phyloP scores from a whole-genome alignment of 2,329 filamentous ascomycete species.

The Colletotrichum tamarilloi region DNA sequence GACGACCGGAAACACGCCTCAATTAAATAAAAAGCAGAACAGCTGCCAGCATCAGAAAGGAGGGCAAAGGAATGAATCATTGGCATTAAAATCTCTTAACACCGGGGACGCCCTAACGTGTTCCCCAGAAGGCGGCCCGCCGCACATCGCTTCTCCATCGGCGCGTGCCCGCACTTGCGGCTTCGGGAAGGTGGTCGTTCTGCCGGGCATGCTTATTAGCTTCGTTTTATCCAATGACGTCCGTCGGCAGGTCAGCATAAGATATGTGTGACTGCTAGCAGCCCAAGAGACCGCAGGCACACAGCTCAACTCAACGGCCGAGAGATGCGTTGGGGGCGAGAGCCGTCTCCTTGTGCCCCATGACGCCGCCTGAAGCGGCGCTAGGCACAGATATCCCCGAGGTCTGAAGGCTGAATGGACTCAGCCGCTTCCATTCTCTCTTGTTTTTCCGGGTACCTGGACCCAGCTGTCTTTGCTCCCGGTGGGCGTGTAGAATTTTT shows the following conservation, averaged over 20 bases:
- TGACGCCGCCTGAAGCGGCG: conserved; percentile 1
- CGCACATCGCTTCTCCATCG: background rate
- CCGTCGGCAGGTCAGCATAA: background rate
- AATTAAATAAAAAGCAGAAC: background rate
- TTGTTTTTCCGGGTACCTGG: background rate
- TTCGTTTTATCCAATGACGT: background rate
- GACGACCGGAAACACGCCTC: background rate
- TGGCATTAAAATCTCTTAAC: conserved; percentile 1
- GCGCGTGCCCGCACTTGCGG: background rate
- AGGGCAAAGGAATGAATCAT: background rate
- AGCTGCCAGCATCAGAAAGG: background rate
- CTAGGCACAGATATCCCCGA: background rate
- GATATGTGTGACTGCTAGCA: background rate
- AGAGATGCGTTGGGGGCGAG: background rate
- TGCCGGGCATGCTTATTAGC: background rate
- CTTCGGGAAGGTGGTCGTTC: background rate
- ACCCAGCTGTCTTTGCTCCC: background rate
- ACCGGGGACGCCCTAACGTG: background rate
- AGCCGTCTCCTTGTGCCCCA: background rate
- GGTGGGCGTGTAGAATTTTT: background rate
- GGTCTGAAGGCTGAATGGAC: background rate
- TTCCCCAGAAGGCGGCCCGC: conserved; percentile 1
- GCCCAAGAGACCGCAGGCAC: background rate
- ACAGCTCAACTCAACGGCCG: background rate
- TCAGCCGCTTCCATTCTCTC: background rate